Evolutionary conservation across 345 rosid genomes (phyloP), one percentile per base, ranked within the genome.

Genomic region (Eucalyptus albens): DNA sequence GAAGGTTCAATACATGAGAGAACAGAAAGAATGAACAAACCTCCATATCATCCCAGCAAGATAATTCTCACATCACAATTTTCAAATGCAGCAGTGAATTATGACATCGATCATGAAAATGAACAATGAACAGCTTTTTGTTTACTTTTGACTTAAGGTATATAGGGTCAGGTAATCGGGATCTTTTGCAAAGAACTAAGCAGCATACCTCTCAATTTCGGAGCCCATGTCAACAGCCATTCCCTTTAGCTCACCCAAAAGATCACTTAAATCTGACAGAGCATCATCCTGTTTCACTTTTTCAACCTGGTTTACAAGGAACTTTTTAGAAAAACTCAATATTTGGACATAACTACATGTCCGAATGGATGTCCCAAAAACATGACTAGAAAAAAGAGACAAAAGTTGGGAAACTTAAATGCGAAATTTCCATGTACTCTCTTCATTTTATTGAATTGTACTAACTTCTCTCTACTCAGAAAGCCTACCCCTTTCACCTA

Each of bases 161-260:
- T 72, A 15, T 4, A 19, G 55, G 87, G 87, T 86, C 33, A 83
- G 12, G 55, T 86, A 86, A 86, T 19, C 0, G 45, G 14, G 83
- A 40, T 37, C 26, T 19, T 72, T 72, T 72, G 45, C 83, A 60
- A 44, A 67, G 67, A 65, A 50, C 29, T 22, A 60, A 69, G 51
- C n/a, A 53, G 90, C 91, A 47, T 88, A 96, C 99, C 95, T 94
- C 89, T 96, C 95, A 87, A 90, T 82, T 62, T 90, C 91, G 8
- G 89, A 87, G 60, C 99, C 98, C 99, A 97, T 95, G 83, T 95
- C 99, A 50, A 94, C 86, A 45, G 99, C 99, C 99, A 98, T 98
- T 42, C 88, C 90, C 93, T 96, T 98, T 89, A 98, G 91, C 50
- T 98, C 98, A 14, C 97, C 97, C 45, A 96, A 88, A 60, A 98